Base-by-base conservation (phyloP, 768 basidiomycete genomes). In the Tylopilus sp. region DNA sequence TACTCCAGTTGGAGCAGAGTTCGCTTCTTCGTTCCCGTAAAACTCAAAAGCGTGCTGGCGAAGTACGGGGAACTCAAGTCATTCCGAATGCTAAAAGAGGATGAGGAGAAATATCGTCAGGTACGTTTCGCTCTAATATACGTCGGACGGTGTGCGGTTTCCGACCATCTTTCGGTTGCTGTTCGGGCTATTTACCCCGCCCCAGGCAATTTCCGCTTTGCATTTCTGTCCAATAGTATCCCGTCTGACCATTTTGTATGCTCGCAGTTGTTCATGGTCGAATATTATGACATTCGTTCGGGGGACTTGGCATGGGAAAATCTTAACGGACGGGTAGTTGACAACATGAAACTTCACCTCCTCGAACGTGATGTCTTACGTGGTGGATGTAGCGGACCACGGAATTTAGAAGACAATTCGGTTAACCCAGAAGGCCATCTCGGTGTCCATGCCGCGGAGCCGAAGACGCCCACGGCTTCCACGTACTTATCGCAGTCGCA, bases 201-300 rank as follows among this genome's bases (percentile, higher is more conserved):
- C 47, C 30, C 33, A 50, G n/a, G 18, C 44, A 30, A 40, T 44
- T 31, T 52, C 40, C 25, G 18, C 46, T 40, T 42, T 31, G 22
- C 50, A 46, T 50, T 13, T 45, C 26, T 42, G 5, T 48, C 25
- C 23, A 22, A 22, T 48, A 41, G 26, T 30, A 43, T 47, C 33
- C 17, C 9, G 17, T 54, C 62, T 67, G 23, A 69, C 60, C 12
- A 18, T 12, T 40, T 57, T 50, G 23, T 50, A 40, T 52, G 10
- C 44, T 45, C 23, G 31, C 53, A 75, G 66, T 66, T 75, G 25
- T 88, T 82, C 65, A 69, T 68, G 36, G 78, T 83, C 46, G 86
- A 89, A 56, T 92, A 79, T 63, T 85, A 76, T 61, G 87, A 91
- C 60, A 73, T 80, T 23, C 75, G 85, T 22, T 75, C 77, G 35